A percentile compares a stretch with the other conserved stretches of the same genome.
Conservation (phyloP, 1,139 yeast genomes). For the Kodamaea anthophila region DNA sequence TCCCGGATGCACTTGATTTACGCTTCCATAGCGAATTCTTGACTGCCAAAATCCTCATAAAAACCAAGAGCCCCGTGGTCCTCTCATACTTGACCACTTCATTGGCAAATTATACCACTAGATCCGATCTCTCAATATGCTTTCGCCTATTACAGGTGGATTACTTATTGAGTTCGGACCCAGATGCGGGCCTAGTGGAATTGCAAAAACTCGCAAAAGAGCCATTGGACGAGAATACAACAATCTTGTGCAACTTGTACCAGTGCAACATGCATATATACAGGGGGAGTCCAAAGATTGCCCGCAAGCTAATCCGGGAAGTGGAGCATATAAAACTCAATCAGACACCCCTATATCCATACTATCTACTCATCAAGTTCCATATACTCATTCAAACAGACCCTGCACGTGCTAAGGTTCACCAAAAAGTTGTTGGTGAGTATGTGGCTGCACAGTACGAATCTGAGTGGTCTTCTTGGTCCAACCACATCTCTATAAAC, state of each 20-base stretch:
- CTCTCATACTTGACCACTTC: too few species aligned
- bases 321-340: neutral
- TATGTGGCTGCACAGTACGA: slow-evolving; percentile 21
- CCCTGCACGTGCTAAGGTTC: slow-evolving; percentile 14
- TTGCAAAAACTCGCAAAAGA: slow-evolving; percentile 17
- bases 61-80: slow-evolving; percentile 18
- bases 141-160: slow-evolving; percentile 26
- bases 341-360: too few species aligned
- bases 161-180: slow-evolving; percentile 20
- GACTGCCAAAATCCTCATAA: slow-evolving; percentile 27
- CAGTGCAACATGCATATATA: slow-evolving; percentile 21
- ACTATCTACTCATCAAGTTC: slow-evolving; percentile 22
- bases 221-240: slow-evolving; percentile 13
- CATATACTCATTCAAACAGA: slow-evolving; percentile 21
- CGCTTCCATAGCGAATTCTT: slow-evolving; percentile 28
- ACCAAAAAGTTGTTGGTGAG: slow-evolving; percentile 20
- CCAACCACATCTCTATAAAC: slow-evolving; percentile 15
- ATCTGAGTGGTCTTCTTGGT: slow-evolving; percentile 20
- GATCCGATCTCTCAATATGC: slow-evolving; percentile 14
- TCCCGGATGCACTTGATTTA: slow-evolving; percentile 5
- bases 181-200: slow-evolving; percentile 19
- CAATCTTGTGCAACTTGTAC: slow-evolving; percentile 17
- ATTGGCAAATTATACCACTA: slow-evolving; percentile 13
- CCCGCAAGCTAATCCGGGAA: slow-evolving; percentile 11
- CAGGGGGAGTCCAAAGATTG: slow-evolving; percentile 22